A percentile compares a stretch with the other conserved stretches of the same genome.
Evolutionary conservation across 2,329 filamentous ascomycete genomes (phyloP).

Genomic region (Fusarium begoniae): DNA sequence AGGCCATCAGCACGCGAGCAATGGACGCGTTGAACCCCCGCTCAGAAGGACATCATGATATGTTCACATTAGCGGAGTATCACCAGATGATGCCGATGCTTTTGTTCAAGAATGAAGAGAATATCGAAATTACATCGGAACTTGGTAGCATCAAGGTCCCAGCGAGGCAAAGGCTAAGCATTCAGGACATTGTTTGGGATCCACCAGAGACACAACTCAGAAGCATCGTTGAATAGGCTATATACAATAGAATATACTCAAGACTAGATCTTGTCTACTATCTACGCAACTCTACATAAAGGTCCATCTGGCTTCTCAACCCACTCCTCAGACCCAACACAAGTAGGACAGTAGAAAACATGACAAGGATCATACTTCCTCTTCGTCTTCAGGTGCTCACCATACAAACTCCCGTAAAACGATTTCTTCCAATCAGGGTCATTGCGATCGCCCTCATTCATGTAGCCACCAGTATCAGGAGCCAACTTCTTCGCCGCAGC

Average conservation of each 20-base stretch:
- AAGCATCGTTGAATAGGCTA: not conserved
- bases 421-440: slow-evolving; percentile 16
- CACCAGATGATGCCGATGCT: not conserved
- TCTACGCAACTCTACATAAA: not conserved
- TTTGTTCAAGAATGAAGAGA: not conserved
- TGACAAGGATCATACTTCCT: slow-evolving; percentile 25
- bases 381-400: slow-evolving; percentile 4
- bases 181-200: slow-evolving; percentile 11
- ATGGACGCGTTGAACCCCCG: not conserved
- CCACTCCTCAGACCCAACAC: slow-evolving; percentile 22
- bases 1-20: slow-evolving; percentile 2
- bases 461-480: slow-evolving; percentile 15
- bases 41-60: rapidly evolving
- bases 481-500: slow-evolving; percentile 22
- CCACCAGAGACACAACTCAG: not conserved
- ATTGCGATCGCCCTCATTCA: slow-evolving; percentile 28
- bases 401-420: slow-evolving; percentile 18
- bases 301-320: slow-evolving; percentile 13
- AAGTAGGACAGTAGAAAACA: slow-evolving; percentile 28
- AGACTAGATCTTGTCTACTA: not conserved
- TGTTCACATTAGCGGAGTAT: rapidly evolving
- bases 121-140: not conserved
- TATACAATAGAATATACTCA: not conserved
- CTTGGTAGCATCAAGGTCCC: not conserved
- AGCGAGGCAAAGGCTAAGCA: not conserved